phyloP scores from a whole-genome alignment of 148 eudicot species.

The Silene latifolia region DNA sequence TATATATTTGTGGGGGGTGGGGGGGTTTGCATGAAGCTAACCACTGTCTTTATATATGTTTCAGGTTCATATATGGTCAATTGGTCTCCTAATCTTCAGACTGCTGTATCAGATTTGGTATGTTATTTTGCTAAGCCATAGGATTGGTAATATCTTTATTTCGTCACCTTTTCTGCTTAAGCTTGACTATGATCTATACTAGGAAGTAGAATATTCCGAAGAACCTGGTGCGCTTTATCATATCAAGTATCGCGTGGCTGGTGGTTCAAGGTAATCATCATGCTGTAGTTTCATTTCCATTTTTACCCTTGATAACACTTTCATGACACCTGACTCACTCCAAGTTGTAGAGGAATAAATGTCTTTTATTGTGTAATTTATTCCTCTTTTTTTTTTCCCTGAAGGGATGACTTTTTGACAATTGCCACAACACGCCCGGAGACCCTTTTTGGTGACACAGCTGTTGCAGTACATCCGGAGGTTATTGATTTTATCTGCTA shows the following conservation, averaged over 20 bases:
- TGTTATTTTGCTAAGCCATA: constrained; percentile 13
- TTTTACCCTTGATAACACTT: constrained; percentile 6
- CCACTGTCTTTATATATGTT: constrained; percentile 24
- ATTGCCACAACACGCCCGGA: constrained; percentile 97
- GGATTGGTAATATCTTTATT: constrained; percentile 8
- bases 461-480: constrained; percentile 94
- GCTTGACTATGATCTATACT: constrained; percentile 15
- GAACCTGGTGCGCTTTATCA: constrained; percentile 91
- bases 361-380: neutral
- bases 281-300: neutral
- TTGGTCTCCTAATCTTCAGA: constrained; percentile 96
- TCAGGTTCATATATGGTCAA: constrained; percentile 99
- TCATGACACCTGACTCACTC: neutral
- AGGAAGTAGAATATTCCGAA: constrained; percentile 99
- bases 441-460: constrained; percentile 95
- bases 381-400: constrained; percentile 11
- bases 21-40: neutral
- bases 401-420: constrained; percentile 77
- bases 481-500: constrained; percentile 29
- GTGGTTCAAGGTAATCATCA: constrained; percentile 70
- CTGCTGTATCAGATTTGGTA: constrained; percentile 99
- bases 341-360: neutral
- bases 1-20: neutral
- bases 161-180: neutral
- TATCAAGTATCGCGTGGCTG: constrained; percentile 97